Base-by-base conservation (phyloP, 345 rosid species). In the Nephelium lappaceum region DNA sequence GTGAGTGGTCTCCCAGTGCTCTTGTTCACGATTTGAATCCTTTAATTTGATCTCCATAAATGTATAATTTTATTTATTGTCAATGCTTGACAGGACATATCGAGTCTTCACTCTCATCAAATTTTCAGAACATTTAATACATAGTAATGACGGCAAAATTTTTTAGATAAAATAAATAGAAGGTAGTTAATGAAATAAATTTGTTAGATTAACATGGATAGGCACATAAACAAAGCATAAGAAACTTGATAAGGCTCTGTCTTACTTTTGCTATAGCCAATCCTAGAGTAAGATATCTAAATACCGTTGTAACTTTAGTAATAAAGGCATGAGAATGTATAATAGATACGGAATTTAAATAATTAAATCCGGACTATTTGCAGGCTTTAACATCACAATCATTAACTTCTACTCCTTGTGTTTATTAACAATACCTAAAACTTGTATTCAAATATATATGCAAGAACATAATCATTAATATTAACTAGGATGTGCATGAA, bases 1-100 rank as follows among this genome's bases (percentile, higher is more conserved):
- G 58, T 43, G 57, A 24, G 51, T 27, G 51, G 41, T 74, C 69
- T 53, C 36, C 64, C 19, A 45, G 14, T 21, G 43, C 81, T 62
- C 67, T 41, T 18, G n/a, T 9, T 72, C 60, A 64, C 25, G 47
- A 53, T 42, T 60, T 49, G 39, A 25, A 24, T 71, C 21, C 41
- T 14, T 51, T 47, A 58, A 49, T 14, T 47, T 8, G 4, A 49
- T 71, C 23, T 8, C 51, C 6, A 45, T 47, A 71, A 6, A 49
- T 49, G 23, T 15, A 12, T 5, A 38, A 71, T 71, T 49, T 71
- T 15, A 24, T 14, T 24, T 39, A 23, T 49, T 8, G n/a, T 27
- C 41, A 24, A 49, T 2, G 60, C 8, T 15, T 27, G 39, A 31
- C 19, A 71, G 7, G 42, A 24, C 41, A 71, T 45, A 49, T 49